Evolutionary conservation across 179 eudicot species (phyloP), one percentile per base, ranked within the genome.

Genomic region (Patellifolia procumbens): DNA sequence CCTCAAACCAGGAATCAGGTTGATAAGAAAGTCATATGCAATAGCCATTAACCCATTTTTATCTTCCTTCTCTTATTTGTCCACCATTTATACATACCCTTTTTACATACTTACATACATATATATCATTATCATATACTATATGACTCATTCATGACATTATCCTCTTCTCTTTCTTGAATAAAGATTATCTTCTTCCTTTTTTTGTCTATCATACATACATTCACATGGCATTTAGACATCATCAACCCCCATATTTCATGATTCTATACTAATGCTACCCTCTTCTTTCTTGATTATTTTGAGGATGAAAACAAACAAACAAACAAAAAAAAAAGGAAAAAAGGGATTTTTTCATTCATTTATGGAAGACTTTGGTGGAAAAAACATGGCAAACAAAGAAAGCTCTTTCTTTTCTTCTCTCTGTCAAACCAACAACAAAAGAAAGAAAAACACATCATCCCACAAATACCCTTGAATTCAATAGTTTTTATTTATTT

Each of bases 381-480:
- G 53, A 32, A 49, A 37, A 77, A 49, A 71, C 80, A 78, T 78
- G 80, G 80, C 74, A 39, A 35, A 64, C 10, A 55, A 22, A 61
- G 7, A 61, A 63, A 46, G 69, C 35, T 62, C 64, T 2, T 61
- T 56, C 12, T 48, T 24, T 56, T 22, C 66, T 64, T 43, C 9
- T 39, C 45, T 39, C 45, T 39, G 45, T 39, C 9, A 39, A 39
- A 39, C 9, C 7, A 39, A 39, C 7, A 39, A 39, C 45, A 39
- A 28, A 49, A 45, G 8, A 11, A 20, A 48, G 5, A 10, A 75
- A 53, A 28, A 15, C 4, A 10, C 17, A n/a, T 43, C 6, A 60
- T 78, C 43, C 76, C 80, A 78, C 20, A 78, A 78, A 78, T 78
- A 52, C 80, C 80, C 80, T 63, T 61, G 17, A 16, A n/a, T 37